phyloP scores from a whole-genome alignment of 2,329 filamentous ascomycete species.

The Botryosphaeria dothidea region DNA sequence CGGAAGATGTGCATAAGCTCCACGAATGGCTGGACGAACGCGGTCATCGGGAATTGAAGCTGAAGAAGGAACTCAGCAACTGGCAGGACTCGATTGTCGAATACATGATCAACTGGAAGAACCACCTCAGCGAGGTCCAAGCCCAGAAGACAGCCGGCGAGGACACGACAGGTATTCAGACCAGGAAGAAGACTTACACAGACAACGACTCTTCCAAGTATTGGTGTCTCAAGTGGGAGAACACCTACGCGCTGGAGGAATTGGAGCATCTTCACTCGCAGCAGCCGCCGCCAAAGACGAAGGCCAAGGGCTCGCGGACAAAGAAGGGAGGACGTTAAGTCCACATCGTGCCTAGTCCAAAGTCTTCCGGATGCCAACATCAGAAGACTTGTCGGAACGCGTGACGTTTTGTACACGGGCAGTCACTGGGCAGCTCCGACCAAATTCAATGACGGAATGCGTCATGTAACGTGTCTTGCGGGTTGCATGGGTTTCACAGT shows the following conservation, averaged over 20 bases:
- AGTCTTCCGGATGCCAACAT: too few relatives aligned
- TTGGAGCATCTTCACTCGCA: conserved; percentile 63
- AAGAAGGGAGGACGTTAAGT: conserved; percentile 3
- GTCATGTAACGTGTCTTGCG: neutral
- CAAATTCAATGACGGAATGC: neutral
- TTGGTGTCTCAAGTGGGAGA: conserved; percentile 67
- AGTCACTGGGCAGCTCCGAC: neutral
- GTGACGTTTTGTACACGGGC: too few relatives aligned
- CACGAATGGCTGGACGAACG: conserved; percentile 87
- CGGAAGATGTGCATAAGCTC: conserved; percentile 73
- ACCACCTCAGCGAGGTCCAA: conserved; percentile 63
- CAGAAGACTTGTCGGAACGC: too few relatives aligned
- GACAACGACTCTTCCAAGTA: conserved; percentile 55
- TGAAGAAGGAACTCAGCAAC: conserved; percentile 80
- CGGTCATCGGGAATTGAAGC: conserved; percentile 80
- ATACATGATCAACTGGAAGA: conserved; percentile 78
- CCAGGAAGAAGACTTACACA: conserved; percentile 61
- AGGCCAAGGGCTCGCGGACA: conserved; percentile 18
- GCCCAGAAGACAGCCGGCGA: conserved; percentile 53
- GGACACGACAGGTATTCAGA: conserved; percentile 58
- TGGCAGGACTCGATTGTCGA: conserved; percentile 75
- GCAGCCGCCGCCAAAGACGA: conserved; percentile 51
- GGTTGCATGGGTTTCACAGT: neutral
- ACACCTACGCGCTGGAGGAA: conserved; percentile 60
- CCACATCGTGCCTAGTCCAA: too few relatives aligned